Evolutionary conservation across 768 basidiomycete genomes (phyloP).

Genomic region (Lactarius tabidus): DNA sequence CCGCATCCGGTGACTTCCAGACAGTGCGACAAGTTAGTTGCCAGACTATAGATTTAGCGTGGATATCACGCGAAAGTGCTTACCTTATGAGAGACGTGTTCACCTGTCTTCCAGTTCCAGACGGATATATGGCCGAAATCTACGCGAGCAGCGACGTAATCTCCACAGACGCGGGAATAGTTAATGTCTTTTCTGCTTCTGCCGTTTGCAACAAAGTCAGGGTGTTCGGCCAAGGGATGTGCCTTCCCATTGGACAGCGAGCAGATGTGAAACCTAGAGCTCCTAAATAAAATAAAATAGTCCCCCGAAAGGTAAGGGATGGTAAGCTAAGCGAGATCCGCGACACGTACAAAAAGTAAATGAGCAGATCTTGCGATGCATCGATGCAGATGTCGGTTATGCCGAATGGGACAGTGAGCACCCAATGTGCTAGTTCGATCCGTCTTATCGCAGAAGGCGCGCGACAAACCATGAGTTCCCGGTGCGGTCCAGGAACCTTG

Average conservation of each 20-base stretch:
- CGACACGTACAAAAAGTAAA: slow-evolving; percentile 12
- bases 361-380: slow-evolving; percentile 15
- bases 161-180: slow-evolving; percentile 2
- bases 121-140: slow-evolving; percentile 12
- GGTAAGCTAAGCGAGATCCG: neutral
- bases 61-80: neutral
- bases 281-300: slow-evolving; percentile 1
- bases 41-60: neutral
- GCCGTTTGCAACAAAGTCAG: neutral
- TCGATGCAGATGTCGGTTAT: slow-evolving; percentile 5
- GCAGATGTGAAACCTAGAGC: neutral
- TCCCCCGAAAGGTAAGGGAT: neutral
- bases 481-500: neutral
- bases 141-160: slow-evolving; percentile 11
- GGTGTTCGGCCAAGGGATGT: slow-evolving; percentile 4
- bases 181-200: neutral
- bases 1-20: neutral
- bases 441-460: slow-evolving; percentile 7
- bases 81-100: slow-evolving; percentile 10
- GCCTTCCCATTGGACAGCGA: slow-evolving; percentile 4
- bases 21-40: neutral
- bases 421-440: slow-evolving; percentile 12
- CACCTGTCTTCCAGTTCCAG: slow-evolving; percentile 23
- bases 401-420: slow-evolving; percentile 1
- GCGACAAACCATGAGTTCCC: slow-evolving; percentile 9